Percentiles rank a stretch among this genome's conserved stretches.
Evolutionary conservation across 106 monocot species (phyloP).

Genomic region (Dendrobium nobile): DNA sequence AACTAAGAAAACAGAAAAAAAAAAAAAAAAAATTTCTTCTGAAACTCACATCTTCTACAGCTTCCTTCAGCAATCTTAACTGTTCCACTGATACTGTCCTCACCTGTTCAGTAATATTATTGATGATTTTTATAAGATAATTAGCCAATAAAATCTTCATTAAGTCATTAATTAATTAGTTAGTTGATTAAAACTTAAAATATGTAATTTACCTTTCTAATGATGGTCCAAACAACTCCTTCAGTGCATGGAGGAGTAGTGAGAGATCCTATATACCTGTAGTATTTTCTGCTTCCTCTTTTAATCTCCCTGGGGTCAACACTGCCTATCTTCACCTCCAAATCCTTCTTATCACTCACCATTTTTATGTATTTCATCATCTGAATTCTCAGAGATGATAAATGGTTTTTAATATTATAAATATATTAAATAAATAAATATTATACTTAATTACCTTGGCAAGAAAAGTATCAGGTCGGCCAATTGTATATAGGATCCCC

Average conservation of each 20-base stretch:
- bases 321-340: slow-evolving; percentile 23
- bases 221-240: slow-evolving; percentile 62
- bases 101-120: background rate
- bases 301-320: slow-evolving; percentile 21
- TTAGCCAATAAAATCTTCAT: background rate
- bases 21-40: background rate
- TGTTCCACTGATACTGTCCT: background rate
- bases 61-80: background rate
- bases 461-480: slow-evolving; percentile 5
- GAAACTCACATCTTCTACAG: background rate
- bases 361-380: slow-evolving; percentile 28
- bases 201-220: slow-evolving; percentile 16
- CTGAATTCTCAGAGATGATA: slow-evolving; percentile 10
- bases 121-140: too few relatives aligned
- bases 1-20: background rate
- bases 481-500: slow-evolving; percentile 11
- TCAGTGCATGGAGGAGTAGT: slow-evolving; percentile 86
- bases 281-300: slow-evolving; percentile 53
- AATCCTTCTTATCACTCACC: slow-evolving; percentile 10
- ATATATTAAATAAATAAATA: background rate
- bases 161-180: background rate
- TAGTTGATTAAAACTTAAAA: background rate
- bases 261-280: slow-evolving; percentile 81
- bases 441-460: background rate
- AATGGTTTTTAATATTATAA: background rate